A percentile compares a stretch with the other conserved stretches of the same genome.
phyloP scores from a whole-genome alignment of 257 asterid genomes.

The Scutellaria baicalensis region DNA sequence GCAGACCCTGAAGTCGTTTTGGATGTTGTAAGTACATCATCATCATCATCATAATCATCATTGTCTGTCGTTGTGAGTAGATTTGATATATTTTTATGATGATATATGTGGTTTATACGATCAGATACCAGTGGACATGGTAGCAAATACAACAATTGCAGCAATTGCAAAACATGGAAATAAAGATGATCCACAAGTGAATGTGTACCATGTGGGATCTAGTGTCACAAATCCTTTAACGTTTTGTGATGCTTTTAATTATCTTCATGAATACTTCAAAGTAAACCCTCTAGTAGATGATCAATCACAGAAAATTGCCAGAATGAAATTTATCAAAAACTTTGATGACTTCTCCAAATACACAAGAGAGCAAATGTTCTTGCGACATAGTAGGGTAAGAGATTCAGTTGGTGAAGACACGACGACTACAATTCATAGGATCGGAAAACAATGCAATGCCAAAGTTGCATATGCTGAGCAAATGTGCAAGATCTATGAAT shows the following conservation, averaged over 20 bases:
- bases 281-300: background rate
- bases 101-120: background rate
- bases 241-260: background rate
- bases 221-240: background rate
- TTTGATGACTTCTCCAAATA: conserved; percentile 5
- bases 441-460: background rate
- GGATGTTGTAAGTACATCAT: conserved; percentile 19
- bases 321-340: background rate
- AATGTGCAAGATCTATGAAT: conserved; percentile 1
- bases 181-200: background rate
- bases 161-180: conserved; percentile 22
- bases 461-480: background rate
- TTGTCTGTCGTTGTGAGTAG: too few species aligned
- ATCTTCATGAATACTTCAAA: background rate
- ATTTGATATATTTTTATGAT: too few species aligned
- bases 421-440: background rate
- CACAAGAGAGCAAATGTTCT: background rate
- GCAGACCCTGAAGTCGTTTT: conserved; percentile 2
- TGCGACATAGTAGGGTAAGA: background rate
- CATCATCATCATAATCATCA: too few species aligned
- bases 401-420: background rate
- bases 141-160: conserved; percentile 21
- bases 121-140: conserved; percentile 24
- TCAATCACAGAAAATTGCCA: background rate
- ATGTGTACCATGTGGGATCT: conserved; percentile 9